phyloP scores from a whole-genome alignment of 768 basidiomycete genomes.

The Cystofilobasidium ferigula region DNA sequence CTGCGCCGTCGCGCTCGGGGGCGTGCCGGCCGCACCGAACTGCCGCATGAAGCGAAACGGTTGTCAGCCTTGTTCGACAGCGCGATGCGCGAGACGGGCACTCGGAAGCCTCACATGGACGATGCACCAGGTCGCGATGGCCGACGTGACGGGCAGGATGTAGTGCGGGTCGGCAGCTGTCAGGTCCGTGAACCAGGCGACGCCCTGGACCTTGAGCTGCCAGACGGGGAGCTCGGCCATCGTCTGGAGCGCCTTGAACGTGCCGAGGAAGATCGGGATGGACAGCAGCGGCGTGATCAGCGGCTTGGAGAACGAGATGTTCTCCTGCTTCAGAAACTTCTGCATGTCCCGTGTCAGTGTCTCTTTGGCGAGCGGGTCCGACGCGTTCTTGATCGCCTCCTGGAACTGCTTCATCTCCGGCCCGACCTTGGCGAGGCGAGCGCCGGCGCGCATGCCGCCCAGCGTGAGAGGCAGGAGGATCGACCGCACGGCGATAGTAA shows the following conservation, averaged over 20 bases:
- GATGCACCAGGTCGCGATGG: constrained; percentile 55
- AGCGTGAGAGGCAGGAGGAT: constrained; percentile 54
- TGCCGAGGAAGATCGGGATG: constrained; percentile 60
- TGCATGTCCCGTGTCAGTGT: constrained; percentile 44
- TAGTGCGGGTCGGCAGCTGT: constrained; percentile 66
- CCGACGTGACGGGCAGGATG: constrained; percentile 54
- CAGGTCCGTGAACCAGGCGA: constrained; percentile 63
- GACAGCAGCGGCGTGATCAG: constrained; percentile 56
- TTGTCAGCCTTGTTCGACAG: not conserved
- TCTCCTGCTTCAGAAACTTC: constrained; percentile 52
- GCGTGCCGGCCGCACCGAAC: constrained; percentile 49
- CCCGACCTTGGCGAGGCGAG: constrained; percentile 53
- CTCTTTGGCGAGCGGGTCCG: constrained; percentile 43
- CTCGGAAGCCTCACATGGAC: constrained; percentile 54
- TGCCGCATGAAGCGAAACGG: constrained; percentile 30
- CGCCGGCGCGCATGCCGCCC: constrained; percentile 48
- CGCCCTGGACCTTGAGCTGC: constrained; percentile 65
- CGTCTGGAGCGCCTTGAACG: constrained; percentile 70
- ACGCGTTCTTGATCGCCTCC: constrained; percentile 42
- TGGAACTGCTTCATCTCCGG: constrained; percentile 50
- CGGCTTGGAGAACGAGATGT: constrained; percentile 51
- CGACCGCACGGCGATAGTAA: constrained; percentile 53
- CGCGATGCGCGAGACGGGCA: not conserved
- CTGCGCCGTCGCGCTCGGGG: constrained; percentile 9
- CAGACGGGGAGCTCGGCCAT: constrained; percentile 61